Evolutionary conservation across 495 filamentous ascomycete species (phyloP), one percentile per base, ranked within the genome.

Genomic region (Aspergillus carlsbadensis): DNA sequence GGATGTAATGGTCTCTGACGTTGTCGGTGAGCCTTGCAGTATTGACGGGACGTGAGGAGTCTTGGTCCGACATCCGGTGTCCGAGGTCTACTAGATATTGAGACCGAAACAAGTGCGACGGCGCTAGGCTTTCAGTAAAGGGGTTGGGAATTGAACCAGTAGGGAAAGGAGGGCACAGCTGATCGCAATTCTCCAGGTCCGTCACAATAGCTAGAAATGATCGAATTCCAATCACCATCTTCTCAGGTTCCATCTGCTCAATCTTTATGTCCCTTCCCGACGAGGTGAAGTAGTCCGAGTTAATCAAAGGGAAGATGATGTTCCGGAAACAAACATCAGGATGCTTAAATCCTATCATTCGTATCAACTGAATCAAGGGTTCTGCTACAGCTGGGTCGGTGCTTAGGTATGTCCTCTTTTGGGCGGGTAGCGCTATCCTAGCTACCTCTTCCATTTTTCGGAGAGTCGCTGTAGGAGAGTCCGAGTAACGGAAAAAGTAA

Each of bases 301-400:
- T 97, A 62, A 99, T 87, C 47, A 99, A 71, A 8, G 93, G 94
- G 66, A 96, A 99, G 17, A 99, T 89, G 52, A 98, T 90, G 50
- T 76, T 90, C 58, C 86, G 83, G 70, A 98, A 96, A 68, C 91
- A 96, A 44, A 93, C 84, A 59, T 98, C 94, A 34, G 92, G 93
- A 65, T 96, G 83, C 65, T 90, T 93, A 71, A 87, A 96, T 10
- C 93, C 95, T 66, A 98, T 94, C 72, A 97, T 93, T 39, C 95
- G 85, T 59, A 97, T 92, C 39, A 98, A 82, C 58, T 98, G 91
- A 47, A 96, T 90, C 56, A 96, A 71, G 10, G 94, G 95, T 24
- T 98, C 94, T 2, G 87, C 86, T 57, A 92, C 86, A 11, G 84
- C 79, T 3, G 87, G 80, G 55, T 99, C 94, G 8, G 87, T 89